Evolutionary conservation across 352 stramenopile species (phyloP).

Genomic region (Pythium scleroteichum): DNA sequence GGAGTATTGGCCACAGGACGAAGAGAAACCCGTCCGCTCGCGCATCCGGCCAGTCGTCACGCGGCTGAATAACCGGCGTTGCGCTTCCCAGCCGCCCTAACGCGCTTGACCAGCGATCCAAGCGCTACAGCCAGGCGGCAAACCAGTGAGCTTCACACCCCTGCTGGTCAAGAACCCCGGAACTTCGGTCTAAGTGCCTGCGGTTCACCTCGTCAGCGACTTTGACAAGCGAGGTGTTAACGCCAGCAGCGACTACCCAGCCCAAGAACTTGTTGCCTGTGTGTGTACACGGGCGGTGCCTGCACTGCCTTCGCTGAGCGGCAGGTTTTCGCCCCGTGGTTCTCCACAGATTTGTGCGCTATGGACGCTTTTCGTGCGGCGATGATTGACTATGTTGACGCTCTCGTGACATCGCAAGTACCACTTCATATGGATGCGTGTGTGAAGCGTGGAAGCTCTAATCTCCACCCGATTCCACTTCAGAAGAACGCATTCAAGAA

Average conservation of each 20-base stretch:
- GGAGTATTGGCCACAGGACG: background rate
- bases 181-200: constrained; percentile 8
- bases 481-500: constrained; percentile 8
- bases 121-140: background rate
- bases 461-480: background rate
- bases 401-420: background rate
- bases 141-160: constrained; percentile 4
- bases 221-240: constrained; percentile 15
- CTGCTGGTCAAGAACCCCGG: constrained; percentile 1
- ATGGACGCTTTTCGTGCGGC: background rate
- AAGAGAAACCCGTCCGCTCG: constrained; percentile 3
- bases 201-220: constrained; percentile 16
- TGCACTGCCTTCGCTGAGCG: too few relatives aligned
- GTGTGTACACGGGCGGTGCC: too few relatives aligned
- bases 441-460: background rate
- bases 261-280: too few relatives aligned
- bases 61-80: constrained; percentile 2
- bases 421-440: background rate
- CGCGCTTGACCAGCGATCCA: constrained; percentile 13
- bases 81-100: constrained; percentile 3
- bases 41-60: constrained; percentile 1
- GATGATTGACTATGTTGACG: constrained; percentile 3
- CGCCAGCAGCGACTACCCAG: constrained; percentile 12
- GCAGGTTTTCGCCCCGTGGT: too few relatives aligned
- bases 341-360: too few relatives aligned